Percentiles rank a stretch among this genome's conserved stretches.
Evolutionary conservation across 2,329 filamentous ascomycete genomes (phyloP).

Genomic region (Thelonectria blattea): DNA sequence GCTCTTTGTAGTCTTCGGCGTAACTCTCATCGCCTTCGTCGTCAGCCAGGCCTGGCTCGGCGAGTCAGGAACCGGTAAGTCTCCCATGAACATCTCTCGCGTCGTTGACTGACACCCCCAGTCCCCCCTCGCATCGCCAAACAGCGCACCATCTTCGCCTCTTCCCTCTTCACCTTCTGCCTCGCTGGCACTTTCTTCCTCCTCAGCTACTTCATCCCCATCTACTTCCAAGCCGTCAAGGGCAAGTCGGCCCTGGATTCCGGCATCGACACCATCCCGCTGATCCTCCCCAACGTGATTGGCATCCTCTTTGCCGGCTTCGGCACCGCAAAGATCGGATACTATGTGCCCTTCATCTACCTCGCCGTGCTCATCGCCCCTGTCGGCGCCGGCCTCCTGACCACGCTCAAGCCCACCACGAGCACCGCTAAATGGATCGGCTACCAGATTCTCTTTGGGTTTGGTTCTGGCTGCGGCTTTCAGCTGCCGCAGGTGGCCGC

Average conservation of each 20-base stretch:
- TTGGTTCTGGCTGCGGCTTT: slow-evolving; percentile 51
- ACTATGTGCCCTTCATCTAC: slow-evolving; percentile 51
- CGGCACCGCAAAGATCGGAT: slow-evolving; percentile 42
- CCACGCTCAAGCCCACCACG: slow-evolving; percentile 41
- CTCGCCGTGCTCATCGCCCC: slow-evolving; percentile 40
- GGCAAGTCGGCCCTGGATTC: slow-evolving; percentile 34
- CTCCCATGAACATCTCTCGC: neutral
- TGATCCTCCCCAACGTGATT: slow-evolving; percentile 40
- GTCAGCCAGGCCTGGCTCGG: slow-evolving; percentile 3
- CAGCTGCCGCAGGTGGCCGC: slow-evolving; percentile 54
- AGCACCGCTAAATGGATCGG: slow-evolving; percentile 37
- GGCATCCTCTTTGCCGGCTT: slow-evolving; percentile 38
- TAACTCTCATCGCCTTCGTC: slow-evolving; percentile 5
- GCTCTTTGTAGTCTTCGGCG: slow-evolving; percentile 1
- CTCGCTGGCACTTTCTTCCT: slow-evolving; percentile 1
- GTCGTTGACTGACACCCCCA: neutral
- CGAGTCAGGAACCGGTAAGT: slow-evolving; percentile 3
- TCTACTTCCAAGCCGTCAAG: slow-evolving; percentile 57
- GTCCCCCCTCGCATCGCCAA: slow-evolving; percentile 2
- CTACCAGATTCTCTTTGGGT: slow-evolving; percentile 48
- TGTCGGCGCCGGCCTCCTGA: slow-evolving; percentile 50
- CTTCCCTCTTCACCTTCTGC: slow-evolving; percentile 7
- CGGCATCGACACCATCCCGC: slow-evolving; percentile 37
- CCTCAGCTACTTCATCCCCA: slow-evolving; percentile 50
- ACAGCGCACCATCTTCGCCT: slow-evolving; percentile 2